These are phyloP conservation scores for Erysimum cheiranthoides DNA, from an alignment of 345 rosid species.

Conservation along the genomic window DNA sequence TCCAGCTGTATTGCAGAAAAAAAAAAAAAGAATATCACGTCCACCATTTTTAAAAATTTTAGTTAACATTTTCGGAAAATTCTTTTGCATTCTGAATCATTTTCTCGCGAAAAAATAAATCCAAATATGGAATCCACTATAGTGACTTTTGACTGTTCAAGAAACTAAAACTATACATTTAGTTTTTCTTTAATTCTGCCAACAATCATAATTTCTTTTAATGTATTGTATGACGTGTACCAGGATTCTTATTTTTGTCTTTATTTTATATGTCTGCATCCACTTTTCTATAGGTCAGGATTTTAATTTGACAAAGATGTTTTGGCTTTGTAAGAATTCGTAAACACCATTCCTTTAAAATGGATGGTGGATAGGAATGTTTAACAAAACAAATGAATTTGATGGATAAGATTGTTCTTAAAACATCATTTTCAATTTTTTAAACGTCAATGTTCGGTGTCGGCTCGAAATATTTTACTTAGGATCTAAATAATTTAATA, in stretches of 20 bases:
- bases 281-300: constrained; percentile 10
- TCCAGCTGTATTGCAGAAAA: constrained; percentile 44
- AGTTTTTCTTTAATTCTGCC: constrained; percentile 4
- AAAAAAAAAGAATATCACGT: constrained; percentile 27
- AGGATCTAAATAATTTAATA: neutral
- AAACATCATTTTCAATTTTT: constrained; percentile 28
- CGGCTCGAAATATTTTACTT: constrained; percentile 1
- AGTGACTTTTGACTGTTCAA: neutral
- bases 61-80: constrained; percentile 14
- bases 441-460: constrained; percentile 18
- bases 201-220: constrained; percentile 4
- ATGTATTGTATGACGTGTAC: constrained; percentile 25
- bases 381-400: constrained; percentile 23
- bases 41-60: constrained; percentile 10
- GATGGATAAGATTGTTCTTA: constrained; percentile 37
- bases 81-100: constrained; percentile 4
- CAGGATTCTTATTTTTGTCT: constrained; percentile 20
- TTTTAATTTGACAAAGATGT: constrained; percentile 10
- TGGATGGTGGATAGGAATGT: constrained; percentile 40
- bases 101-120: neutral
- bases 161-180: neutral
- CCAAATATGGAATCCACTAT: constrained; percentile 43
- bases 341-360: constrained; percentile 35
- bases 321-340: constrained; percentile 1
- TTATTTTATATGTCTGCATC: constrained; percentile 14